phyloP scores from a whole-genome alignment of 2,329 filamentous ascomycete species.

The Fusarium vanettenii region DNA sequence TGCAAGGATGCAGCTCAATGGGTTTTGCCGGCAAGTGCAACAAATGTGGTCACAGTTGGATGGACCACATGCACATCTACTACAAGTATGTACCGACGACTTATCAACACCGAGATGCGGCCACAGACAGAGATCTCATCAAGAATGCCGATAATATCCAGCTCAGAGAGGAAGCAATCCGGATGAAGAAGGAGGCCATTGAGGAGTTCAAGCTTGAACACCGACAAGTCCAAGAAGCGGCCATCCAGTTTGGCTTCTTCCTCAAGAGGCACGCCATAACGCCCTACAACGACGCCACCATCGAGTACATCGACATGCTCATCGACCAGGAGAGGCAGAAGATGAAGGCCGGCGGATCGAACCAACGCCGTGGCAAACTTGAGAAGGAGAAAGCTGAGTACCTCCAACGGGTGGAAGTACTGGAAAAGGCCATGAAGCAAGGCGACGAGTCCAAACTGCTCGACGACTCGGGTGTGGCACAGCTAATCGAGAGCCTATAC shows the following conservation, averaged over 20 bases:
- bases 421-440: conserved; percentile 9
- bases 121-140: not conserved
- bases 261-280: conserved; percentile 11
- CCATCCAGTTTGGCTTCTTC: conserved; percentile 19
- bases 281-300: conserved; percentile 11
- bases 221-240: conserved; percentile 11
- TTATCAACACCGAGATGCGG: not conserved
- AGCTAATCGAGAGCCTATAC: not conserved
- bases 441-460: not conserved
- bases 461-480: not conserved
- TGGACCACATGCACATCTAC: conserved; percentile 24
- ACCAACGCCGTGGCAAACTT: not conserved
- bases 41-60: conserved; percentile 1
- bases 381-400: conserved; percentile 7
- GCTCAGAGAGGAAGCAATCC: not conserved
- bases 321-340: conserved; percentile 7
- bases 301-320: conserved; percentile 17
- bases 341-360: conserved; percentile 3
- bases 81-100: conserved; percentile 3
- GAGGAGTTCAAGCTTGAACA: conserved; percentile 9
- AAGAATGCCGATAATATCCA: not conserved
- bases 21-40: not conserved
- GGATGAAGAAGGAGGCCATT: conserved; percentile 3
- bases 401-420: conserved; percentile 7
- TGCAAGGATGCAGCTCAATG: not conserved